Evolutionary conservation across 2,329 filamentous ascomycete species (phyloP).

Genomic region (Triangularia verruculosa): DNA sequence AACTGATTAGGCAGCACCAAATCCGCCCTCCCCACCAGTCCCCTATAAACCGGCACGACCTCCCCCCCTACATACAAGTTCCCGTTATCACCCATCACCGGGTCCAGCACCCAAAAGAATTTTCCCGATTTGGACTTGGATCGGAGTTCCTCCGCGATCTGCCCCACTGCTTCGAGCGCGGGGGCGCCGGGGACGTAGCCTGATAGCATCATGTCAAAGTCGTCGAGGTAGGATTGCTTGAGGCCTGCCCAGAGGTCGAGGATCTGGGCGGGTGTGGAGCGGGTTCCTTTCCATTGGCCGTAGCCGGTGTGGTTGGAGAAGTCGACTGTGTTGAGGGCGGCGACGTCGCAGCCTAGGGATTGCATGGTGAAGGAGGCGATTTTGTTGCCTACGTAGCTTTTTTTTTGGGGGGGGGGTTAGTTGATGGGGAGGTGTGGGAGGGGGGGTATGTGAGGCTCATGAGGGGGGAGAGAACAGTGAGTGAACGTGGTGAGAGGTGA

Average conservation of each 20-base stretch:
- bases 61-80: slow-evolving; percentile 87
- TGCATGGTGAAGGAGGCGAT: slow-evolving; percentile 96
- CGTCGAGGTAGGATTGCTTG: slow-evolving; percentile 75
- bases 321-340: slow-evolving; percentile 92
- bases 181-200: slow-evolving; percentile 90
- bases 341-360: slow-evolving; percentile 87
- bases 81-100: slow-evolving; percentile 97
- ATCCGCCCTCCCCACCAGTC: slow-evolving; percentile 75
- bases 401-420: not conserved
- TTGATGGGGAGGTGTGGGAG: not conserved
- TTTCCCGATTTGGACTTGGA: slow-evolving; percentile 64
- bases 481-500: not conserved
- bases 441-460: not conserved
- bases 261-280: slow-evolving; percentile 78
- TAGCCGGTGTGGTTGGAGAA: slow-evolving; percentile 93
- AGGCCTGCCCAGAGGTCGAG: slow-evolving; percentile 80
- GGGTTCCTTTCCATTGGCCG: slow-evolving; percentile 80
- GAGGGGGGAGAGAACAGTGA: not conserved
- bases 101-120: slow-evolving; percentile 97
- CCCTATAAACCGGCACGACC: slow-evolving; percentile 86
- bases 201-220: slow-evolving; percentile 92
- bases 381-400: slow-evolving; percentile 89
- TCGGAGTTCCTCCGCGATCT: slow-evolving; percentile 81
- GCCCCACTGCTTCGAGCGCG: slow-evolving; percentile 78
- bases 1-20: slow-evolving; percentile 96